Base-by-base conservation (phyloP, 148 eudicot genomes). In the Arctostaphylos glauca region DNA sequence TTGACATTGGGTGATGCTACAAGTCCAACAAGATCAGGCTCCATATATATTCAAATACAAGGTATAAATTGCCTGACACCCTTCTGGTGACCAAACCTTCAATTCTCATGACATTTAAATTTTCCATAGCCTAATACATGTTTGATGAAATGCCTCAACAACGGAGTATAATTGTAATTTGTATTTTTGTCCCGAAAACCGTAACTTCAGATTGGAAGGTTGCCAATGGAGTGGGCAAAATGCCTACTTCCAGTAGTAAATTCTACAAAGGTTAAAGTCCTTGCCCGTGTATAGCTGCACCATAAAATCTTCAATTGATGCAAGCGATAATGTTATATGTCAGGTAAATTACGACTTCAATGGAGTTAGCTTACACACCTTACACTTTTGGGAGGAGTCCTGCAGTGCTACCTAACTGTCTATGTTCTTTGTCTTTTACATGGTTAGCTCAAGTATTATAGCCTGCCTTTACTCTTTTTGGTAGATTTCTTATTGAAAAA, bases 181-280 rank as follows among this genome's bases (percentile, higher is more conserved):
- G 38, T 31, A 31, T 31, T 31, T 31, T 31, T 31, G 38, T n/a
- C 38, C 38, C 38, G 38, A 31, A 31, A 31, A 31, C 38, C 1
- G 38, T 53, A 41, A 74, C 25, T 23, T 58, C 85, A 92, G 95
- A 88, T 92, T 86, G 95, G 95, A 16, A 86, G 95, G 62, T 83
- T 92, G 80, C 93, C 95, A 19, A 89, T 88, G 92, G 95, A 92
- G 79, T 92, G 95, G 95, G 85, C 92, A 23, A 91, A 91, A 43
- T 92, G 95, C 87, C 91, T 92, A 47, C 81, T 88, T 81, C 95
- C 95, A 14, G 93, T 92, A 64, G 95, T 91, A 6, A 88, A 82
- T 81, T 89, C 92, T 58, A 68, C 82, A 3, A 91, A 89, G 85
- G 93, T 91, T 72, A 92, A 91, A 80, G 90, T 91, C 83, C 90